Conservation (phyloP, 306 rosid species). For the Vicia villosa region DNA sequence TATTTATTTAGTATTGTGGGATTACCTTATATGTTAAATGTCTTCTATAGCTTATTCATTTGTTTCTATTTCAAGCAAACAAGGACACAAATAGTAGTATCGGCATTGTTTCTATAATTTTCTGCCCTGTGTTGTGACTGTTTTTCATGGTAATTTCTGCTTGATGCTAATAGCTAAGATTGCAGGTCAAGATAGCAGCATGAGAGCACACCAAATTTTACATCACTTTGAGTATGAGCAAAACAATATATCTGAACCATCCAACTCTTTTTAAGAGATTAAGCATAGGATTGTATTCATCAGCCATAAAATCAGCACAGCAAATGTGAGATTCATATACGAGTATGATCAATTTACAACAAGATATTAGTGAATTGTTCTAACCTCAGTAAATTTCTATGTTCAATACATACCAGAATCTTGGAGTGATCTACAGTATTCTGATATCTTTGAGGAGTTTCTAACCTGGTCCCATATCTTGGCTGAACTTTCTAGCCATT, state of each 20-base stretch:
- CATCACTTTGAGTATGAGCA: conserved; percentile 13
- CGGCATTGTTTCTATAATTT: not conserved
- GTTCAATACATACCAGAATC: conserved; percentile 70
- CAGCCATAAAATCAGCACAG: conserved; percentile 7
- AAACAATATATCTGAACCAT: not conserved
- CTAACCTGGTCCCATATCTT: conserved; percentile 84
- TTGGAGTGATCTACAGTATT: conserved; percentile 69
- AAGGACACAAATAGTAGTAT: not conserved
- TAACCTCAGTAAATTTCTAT: conserved; percentile 26
- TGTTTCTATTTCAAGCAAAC: not conserved
- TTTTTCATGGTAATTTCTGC: not conserved
- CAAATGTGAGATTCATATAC: not conserved
- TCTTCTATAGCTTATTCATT: not conserved
- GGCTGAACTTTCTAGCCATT: conserved; percentile 82
- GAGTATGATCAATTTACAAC: not conserved
- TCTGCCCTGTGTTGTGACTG: not conserved
- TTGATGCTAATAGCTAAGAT: conserved; percentile 26
- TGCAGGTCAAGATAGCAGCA: conserved; percentile 55
- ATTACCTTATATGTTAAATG: not conserved
- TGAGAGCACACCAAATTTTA: conserved; percentile 30
- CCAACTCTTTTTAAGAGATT: not conserved
- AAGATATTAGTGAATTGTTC: not conserved
- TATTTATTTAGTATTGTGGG: not conserved
- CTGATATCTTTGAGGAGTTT: conserved; percentile 68
- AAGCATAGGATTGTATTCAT: not conserved